Conservation (phyloP, 2,329 filamentous ascomycete species). For the Tolypocladium inflatum region DNA sequence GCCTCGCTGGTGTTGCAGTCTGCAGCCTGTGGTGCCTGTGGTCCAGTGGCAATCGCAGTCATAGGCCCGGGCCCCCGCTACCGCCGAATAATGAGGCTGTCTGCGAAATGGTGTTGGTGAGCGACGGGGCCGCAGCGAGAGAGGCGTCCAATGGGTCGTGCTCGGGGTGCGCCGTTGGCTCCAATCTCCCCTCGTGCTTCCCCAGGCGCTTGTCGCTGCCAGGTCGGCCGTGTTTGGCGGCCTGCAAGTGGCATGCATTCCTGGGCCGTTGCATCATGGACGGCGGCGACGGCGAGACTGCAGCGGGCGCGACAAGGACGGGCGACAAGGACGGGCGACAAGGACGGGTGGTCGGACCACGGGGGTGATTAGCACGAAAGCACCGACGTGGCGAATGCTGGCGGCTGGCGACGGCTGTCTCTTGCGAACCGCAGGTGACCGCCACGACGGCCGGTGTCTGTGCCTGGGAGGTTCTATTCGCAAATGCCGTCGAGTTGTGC, state of each 20-base stretch:
- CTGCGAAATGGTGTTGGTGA: not conserved
- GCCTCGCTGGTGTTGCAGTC: constrained; percentile 5
- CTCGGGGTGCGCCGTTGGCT: constrained; percentile 1
- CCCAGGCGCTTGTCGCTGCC: not conserved
- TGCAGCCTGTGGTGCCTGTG: not conserved
- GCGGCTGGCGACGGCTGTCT: not conserved
- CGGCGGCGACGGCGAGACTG: not conserved
- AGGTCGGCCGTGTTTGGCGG: not conserved
- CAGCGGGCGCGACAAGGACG: not conserved
- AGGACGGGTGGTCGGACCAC: not conserved
- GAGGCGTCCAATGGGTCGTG: constrained; percentile 9
- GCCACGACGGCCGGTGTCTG: not conserved
- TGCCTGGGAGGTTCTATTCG: not conserved
- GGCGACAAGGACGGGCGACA: not conserved
- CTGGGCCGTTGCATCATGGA: not conserved
- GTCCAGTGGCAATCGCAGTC: not conserved
- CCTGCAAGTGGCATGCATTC: not conserved
- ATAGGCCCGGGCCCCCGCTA: not conserved
- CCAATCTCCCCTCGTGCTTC: not conserved
- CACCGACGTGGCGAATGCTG: not conserved
- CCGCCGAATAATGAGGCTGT: constrained; percentile 10
- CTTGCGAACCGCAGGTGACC: not conserved
- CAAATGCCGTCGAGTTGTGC: not conserved
- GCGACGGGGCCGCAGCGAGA: constrained; percentile 2
- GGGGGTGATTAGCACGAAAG: not conserved